A percentile compares a stretch with the other conserved stretches of the same genome.
Evolutionary conservation across 306 rosid species (phyloP).

Genomic region (Ormosia semicastrata): DNA sequence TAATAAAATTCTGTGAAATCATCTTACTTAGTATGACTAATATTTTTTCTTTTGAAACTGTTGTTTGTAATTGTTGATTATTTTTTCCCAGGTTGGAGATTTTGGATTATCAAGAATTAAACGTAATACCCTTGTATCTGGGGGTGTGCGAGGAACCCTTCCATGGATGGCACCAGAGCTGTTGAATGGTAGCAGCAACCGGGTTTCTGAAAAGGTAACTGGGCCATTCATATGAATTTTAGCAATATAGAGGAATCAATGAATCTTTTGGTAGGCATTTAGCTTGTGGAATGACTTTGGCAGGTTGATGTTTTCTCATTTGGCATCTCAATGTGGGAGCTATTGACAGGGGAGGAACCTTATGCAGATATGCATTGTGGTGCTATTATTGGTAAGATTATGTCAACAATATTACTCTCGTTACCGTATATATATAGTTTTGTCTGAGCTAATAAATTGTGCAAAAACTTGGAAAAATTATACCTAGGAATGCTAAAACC

Average conservation of each 20-base stretch:
- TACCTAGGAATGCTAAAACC: neutral
- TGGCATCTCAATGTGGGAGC: conserved; percentile 95
- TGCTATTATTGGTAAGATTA: conserved; percentile 78
- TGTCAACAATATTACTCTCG: neutral
- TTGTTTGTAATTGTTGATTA: neutral
- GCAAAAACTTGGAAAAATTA: neutral
- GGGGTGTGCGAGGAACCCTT: conserved; percentile 98
- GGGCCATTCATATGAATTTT: neutral
- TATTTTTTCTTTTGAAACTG: neutral
- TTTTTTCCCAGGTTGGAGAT: conserved; percentile 75
- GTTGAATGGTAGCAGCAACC: conserved; percentile 72
- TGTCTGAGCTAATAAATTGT: neutral
- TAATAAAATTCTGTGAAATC: neutral
- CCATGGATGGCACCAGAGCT: conserved; percentile 99
- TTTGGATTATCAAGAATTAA: conserved; percentile 92
- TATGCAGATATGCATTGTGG: conserved; percentile 98
- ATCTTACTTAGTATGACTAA: neutral
- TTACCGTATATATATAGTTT: neutral
- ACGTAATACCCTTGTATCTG: conserved; percentile 84
- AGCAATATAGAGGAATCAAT: neutral
- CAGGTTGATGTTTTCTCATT: conserved; percentile 97
- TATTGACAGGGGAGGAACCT: conserved; percentile 92
- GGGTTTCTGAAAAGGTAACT: conserved; percentile 90
- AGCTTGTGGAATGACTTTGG: conserved; percentile 18
- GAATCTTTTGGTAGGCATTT: conserved; percentile 19